A percentile compares a stretch with the other conserved stretches of the same genome.
These are phyloP conservation scores for Trichothecium sympodiale DNA, from an alignment of 2,329 filamentous ascomycete species.

Conservation along the genomic window DNA sequence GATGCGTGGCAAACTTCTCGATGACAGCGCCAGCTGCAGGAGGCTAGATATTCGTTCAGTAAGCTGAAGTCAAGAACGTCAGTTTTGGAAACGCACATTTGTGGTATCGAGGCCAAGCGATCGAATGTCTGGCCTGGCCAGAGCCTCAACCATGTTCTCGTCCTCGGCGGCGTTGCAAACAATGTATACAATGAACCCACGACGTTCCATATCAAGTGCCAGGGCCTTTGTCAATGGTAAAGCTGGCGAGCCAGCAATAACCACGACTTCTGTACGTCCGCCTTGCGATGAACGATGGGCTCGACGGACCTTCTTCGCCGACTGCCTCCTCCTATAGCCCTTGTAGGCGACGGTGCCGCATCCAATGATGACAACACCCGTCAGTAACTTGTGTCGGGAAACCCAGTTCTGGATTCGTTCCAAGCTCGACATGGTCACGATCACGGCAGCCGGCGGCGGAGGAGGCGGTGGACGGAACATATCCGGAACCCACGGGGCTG, in stretches of 20 bases:
- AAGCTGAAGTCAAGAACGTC: background rate
- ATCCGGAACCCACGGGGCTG: conserved; percentile 63
- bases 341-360: conserved; percentile 53
- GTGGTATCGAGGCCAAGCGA: conserved; percentile 75
- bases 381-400: conserved; percentile 58
- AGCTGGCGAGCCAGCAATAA: conserved; percentile 79
- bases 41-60: conserved; percentile 34
- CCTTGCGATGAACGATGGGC: conserved; percentile 74
- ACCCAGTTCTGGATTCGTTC: conserved; percentile 62
- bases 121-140: conserved; percentile 71
- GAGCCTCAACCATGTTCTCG: conserved; percentile 63
- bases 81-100: conserved; percentile 41
- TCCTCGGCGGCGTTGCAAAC: conserved; percentile 80
- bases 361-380: conserved; percentile 59
- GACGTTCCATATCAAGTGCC: conserved; percentile 74
- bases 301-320: conserved; percentile 56
- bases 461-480: conserved; percentile 50
- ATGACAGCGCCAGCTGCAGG: conserved; percentile 57
- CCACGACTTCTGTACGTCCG: conserved; percentile 73
- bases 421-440: conserved; percentile 22
- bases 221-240: conserved; percentile 77
- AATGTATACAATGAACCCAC: conserved; percentile 88
- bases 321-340: conserved; percentile 38
- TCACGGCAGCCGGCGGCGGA: conserved; percentile 19
- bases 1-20: conserved; percentile 58